A percentile compares a stretch with the other conserved stretches of the same genome.
Evolutionary conservation across 2,329 filamentous ascomycete species (phyloP).

Genomic region (Blumeria hordei): DNA sequence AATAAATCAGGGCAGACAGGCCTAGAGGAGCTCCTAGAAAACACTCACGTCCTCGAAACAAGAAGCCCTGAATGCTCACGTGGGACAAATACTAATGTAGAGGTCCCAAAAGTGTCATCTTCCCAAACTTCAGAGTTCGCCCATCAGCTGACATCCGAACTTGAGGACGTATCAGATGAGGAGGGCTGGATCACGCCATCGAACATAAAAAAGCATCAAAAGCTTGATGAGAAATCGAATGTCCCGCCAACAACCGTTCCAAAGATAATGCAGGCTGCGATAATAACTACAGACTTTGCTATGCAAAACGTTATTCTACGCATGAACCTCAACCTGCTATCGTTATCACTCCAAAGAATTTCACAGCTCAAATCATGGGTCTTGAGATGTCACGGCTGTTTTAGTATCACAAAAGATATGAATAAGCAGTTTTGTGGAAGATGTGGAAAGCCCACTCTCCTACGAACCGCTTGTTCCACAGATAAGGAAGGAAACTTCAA

Average conservation of each 20-base stretch:
- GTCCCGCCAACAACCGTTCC: conserved; percentile 24
- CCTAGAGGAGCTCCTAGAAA: neutral
- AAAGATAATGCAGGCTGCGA: conserved; percentile 59
- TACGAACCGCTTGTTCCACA: conserved; percentile 65
- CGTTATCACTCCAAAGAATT: conserved; percentile 55
- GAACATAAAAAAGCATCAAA: conserved; percentile 70
- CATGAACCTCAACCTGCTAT: conserved; percentile 80
- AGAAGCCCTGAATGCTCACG: neutral
- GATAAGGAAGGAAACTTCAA: conserved; percentile 58
- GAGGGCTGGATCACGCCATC: conserved; percentile 87
- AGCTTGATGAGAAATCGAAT: conserved; percentile 30
- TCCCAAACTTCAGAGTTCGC: neutral
- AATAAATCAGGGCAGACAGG: neutral
- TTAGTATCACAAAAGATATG: conserved; percentile 63
- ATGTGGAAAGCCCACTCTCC: conserved; percentile 73
- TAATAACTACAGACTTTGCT: conserved; percentile 84
- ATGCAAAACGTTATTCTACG: conserved; percentile 94
- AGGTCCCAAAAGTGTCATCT: neutral
- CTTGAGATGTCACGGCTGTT: conserved; percentile 83
- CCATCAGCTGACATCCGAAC: neutral
- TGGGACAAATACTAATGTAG: neutral
- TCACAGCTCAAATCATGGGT: conserved; percentile 71
- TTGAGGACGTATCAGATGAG: conserved; percentile 20
- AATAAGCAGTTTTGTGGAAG: conserved; percentile 74
- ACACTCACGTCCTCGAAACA: neutral